Conservation (phyloP, 192 early-diverging fungal genomes). For the Dispira simplex region DNA sequence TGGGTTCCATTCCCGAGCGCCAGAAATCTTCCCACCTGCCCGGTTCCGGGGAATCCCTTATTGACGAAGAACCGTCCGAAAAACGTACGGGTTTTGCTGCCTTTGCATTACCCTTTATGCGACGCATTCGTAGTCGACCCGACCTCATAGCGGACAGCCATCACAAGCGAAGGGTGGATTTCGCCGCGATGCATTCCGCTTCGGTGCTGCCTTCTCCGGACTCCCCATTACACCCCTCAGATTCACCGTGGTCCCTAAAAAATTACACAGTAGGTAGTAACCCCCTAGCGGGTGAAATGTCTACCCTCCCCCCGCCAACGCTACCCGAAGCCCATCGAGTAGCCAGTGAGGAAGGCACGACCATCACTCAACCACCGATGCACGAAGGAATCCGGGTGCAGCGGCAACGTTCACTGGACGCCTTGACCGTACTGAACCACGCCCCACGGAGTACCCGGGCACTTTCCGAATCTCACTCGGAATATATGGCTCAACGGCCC, state of each 20-base stretch:
- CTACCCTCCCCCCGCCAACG: constrained; percentile 2
- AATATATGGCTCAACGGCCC: background rate
- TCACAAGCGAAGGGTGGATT: background rate
- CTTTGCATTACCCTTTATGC: constrained; percentile 6
- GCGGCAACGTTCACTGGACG: constrained; percentile 8
- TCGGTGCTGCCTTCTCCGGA: constrained; percentile 7
- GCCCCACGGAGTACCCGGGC: no score
- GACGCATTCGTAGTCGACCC: constrained; percentile 10
- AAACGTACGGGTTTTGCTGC: background rate
- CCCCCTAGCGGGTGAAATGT: no score
- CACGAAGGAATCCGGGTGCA: background rate
- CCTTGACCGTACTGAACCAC: background rate
- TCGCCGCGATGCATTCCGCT: no score
- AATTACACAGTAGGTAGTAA: background rate
- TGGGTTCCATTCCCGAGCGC: no score
- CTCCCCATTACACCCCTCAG: background rate
- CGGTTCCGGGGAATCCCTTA: no score
- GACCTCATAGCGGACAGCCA: background rate
- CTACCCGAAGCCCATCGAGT: constrained; percentile 9
- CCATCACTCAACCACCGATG: background rate
- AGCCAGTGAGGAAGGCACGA: constrained; percentile 1
- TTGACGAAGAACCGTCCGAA: background rate
- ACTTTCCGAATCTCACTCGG: no score
- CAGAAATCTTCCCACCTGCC: no score
- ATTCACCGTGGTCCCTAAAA: background rate